Evolutionary conservation across 352 stramenopile genomes (phyloP), one percentile per base, ranked within the genome.

Genomic region (Globisporangium nagaii): DNA sequence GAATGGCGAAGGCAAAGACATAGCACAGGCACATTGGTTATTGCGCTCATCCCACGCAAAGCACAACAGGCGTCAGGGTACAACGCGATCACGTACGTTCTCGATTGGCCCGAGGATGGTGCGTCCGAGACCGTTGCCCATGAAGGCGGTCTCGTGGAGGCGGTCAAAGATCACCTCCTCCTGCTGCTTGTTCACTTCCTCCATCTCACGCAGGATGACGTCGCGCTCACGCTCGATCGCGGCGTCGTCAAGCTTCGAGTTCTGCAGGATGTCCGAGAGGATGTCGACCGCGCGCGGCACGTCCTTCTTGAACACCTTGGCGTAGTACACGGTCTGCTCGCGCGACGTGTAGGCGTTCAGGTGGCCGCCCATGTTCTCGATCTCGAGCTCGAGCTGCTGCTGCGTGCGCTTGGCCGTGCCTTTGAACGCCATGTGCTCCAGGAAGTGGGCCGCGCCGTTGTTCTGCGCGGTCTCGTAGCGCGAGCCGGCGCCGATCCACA

Each of bases 401-500:
- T 99, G 97, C 42, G 91, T 98, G 56, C 97, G 84, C 63, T 96
- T 96, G 31, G 70, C 70, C 32, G 98, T 99, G 65, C 98, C 98
- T 80, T 99, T 99, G 84, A 99, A 99, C 42, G 96, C 93, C 95
- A 99, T 99, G 84, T 99, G 98, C 85, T 99, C 98, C 52, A 99
- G 61, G 68, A 99, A 99, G 78, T 99, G 98, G 15, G 97, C 97
- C 6, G 96, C 95, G 54, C 98, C 98, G 70, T 99, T 99, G 84
- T 99, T 99, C 62, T 95, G 67, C 19, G 78, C 82, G 2, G 95
- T 99, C 88, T 99, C 98, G 75, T 99, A 99, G 54, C 98, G 88
- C 47, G 83, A 98, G 54, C 96, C 95, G 9, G 95, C 88, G 69
- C 97, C 95, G 63, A 98, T 98, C 84, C 91, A 98, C 32, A 98